A percentile compares a stretch with the other conserved stretches of the same genome.
phyloP scores from a whole-genome alignment of 2,329 filamentous ascomycete species.

The Aurifilum marmelostoma region DNA sequence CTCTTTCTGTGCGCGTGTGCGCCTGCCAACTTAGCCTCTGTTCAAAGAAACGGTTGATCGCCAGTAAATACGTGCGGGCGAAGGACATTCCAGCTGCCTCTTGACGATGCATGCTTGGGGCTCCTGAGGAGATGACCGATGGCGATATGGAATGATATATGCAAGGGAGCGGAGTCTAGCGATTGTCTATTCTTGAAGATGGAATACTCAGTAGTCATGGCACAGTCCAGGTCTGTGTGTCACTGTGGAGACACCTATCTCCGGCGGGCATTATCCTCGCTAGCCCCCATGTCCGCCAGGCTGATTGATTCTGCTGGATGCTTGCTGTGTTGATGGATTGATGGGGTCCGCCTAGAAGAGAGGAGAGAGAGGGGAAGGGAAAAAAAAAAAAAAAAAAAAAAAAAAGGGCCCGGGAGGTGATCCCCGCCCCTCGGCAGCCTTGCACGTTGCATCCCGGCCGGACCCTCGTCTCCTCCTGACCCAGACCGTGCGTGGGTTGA shows the following conservation, averaged over 20 bases:
- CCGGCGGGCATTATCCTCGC: background rate
- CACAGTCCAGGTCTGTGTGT: background rate
- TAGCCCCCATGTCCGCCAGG: background rate
- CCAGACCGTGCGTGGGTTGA: background rate
- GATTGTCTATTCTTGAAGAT: no score
- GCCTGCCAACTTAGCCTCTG: no score
- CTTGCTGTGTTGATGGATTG: background rate
- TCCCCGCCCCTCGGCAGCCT: constrained; percentile 6
- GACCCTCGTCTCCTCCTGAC: background rate
- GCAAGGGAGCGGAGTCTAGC: background rate
- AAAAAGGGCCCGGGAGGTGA: background rate
- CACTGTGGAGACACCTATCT: background rate
- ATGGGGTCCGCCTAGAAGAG: background rate
- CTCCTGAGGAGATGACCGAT: background rate
- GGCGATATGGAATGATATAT: background rate
- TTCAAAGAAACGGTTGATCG: background rate
- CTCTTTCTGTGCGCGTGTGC: no score
- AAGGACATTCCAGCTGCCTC: background rate
- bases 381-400: no score
- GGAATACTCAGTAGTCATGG: background rate
- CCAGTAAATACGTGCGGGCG: background rate
- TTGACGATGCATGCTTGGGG: background rate
- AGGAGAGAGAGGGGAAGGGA: no score
- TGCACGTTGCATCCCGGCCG: constrained; percentile 18
- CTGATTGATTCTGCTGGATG: background rate